phyloP scores from a whole-genome alignment of 441 rosid genomes.

The Biscutella auriculata region DNA sequence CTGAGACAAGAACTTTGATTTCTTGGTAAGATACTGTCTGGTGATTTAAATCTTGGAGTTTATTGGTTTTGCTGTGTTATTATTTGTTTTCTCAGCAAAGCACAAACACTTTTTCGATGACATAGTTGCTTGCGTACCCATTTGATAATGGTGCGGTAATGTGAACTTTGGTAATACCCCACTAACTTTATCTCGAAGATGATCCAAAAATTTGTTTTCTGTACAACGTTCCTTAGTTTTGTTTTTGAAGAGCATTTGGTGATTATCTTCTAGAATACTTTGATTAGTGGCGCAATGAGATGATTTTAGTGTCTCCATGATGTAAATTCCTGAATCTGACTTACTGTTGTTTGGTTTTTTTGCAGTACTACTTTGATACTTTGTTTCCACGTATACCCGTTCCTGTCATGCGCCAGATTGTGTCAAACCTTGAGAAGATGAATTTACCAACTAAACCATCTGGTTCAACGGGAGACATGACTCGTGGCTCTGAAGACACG shows the following conservation, averaged over 20 bases:
- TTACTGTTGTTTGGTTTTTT: constrained; percentile 1
- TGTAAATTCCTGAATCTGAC: neutral
- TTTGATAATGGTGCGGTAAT: neutral
- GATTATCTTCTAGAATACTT: neutral
- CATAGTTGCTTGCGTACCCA: neutral
- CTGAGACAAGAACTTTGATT: neutral
- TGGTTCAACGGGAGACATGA: constrained; percentile 74
- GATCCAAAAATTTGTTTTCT: neutral
- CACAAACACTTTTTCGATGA: neutral
- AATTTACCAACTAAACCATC: constrained; percentile 69
- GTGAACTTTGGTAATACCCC: neutral
- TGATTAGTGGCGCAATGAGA: too few species aligned
- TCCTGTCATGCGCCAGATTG: constrained; percentile 79
- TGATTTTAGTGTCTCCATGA: too few species aligned
- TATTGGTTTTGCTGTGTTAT: neutral
- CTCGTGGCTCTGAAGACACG: constrained; percentile 88
- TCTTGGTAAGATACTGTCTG: neutral
- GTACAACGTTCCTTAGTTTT: too few species aligned
- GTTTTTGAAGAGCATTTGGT: neutral
- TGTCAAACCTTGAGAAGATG: constrained; percentile 82
- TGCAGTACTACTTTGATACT: constrained; percentile 95
- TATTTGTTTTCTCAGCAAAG: neutral
- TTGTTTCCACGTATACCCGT: constrained; percentile 95
- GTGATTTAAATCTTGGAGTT: neutral
- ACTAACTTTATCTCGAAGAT: neutral